Evolutionary conservation across 2,329 filamentous ascomycete species (phyloP).

Genomic region (Ascochyta pisi): DNA sequence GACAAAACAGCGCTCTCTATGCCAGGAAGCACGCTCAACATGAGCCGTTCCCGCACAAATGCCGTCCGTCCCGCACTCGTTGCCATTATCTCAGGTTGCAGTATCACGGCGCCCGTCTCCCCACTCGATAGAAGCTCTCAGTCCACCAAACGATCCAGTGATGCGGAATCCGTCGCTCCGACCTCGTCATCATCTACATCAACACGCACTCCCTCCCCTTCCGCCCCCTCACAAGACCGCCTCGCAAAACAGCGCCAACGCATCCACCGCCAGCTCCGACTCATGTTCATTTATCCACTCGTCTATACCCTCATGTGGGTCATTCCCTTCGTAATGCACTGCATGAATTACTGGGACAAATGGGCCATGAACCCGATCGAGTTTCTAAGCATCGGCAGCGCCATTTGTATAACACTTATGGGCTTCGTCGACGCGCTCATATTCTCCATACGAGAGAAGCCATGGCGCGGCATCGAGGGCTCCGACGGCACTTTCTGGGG

Average conservation of each 20-base stretch:
- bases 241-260: slow-evolving; percentile 55
- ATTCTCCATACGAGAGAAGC: slow-evolving; percentile 73
- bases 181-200: neutral
- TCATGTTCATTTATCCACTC: slow-evolving; percentile 78
- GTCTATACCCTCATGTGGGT: slow-evolving; percentile 77
- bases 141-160: too few species aligned
- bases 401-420: slow-evolving; percentile 68
- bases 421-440: slow-evolving; percentile 72
- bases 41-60: neutral
- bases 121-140: neutral
- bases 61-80: slow-evolving; percentile 10
- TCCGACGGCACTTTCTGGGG: slow-evolving; percentile 53
- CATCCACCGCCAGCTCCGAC: slow-evolving; percentile 71
- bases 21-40: slow-evolving; percentile 8
- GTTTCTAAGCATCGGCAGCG: slow-evolving; percentile 61
- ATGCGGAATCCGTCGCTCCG: neutral
- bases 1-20: neutral
- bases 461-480: slow-evolving; percentile 67
- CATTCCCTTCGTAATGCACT: slow-evolving; percentile 71
- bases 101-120: slow-evolving; percentile 1
- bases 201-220: neutral
- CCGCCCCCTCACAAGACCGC: slow-evolving; percentile 16
- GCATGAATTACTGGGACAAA: slow-evolving; percentile 63
- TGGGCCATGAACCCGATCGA: slow-evolving; percentile 62
- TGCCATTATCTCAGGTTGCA: slow-evolving; percentile 16